Conservation (phyloP, 192 early-diverging fungal genomes). For the Coemansia pectinata region DNA sequence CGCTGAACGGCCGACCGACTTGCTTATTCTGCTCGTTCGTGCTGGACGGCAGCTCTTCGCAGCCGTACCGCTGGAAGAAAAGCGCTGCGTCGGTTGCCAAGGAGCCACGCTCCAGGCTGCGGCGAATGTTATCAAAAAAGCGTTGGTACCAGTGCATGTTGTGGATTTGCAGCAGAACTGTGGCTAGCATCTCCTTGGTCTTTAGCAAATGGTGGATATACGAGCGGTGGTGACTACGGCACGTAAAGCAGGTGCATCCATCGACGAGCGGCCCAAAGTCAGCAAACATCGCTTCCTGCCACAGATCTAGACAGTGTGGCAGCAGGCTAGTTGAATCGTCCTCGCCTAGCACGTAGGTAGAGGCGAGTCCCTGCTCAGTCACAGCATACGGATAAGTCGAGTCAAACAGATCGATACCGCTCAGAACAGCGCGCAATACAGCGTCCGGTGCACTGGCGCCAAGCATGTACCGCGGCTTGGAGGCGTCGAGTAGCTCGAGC, state of each 20-base stretch:
- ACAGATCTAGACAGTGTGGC: conserved; percentile 55
- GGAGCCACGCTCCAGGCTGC: conserved; percentile 32
- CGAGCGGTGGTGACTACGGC: conserved; percentile 65
- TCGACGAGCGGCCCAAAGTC: conserved; percentile 65
- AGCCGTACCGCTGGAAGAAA: conserved; percentile 34
- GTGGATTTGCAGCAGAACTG: conserved; percentile 69
- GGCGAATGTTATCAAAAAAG: conserved; percentile 46
- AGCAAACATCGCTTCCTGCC: conserved; percentile 57
- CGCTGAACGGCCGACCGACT: conserved; percentile 18
- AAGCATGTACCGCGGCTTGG: conserved; percentile 48
- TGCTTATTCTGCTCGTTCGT: background rate
- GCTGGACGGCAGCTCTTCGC: background rate
- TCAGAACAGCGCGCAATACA: conserved; percentile 37
- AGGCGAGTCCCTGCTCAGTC: conserved; percentile 69
- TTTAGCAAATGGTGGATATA: conserved; percentile 75
- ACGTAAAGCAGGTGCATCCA: conserved; percentile 68
- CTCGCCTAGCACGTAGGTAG: conserved; percentile 54
- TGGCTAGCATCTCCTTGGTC: conserved; percentile 77
- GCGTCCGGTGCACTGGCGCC: conserved; percentile 48
- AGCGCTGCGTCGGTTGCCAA: conserved; percentile 25
- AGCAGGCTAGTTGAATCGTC: background rate
- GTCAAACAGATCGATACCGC: conserved; percentile 75
- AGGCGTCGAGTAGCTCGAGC: conserved; percentile 27
- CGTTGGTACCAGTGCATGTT: conserved; percentile 48
- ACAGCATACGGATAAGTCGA: conserved; percentile 63